Conservation (phyloP, 768 basidiomycete genomes). For the Boletus coccyginus region DNA sequence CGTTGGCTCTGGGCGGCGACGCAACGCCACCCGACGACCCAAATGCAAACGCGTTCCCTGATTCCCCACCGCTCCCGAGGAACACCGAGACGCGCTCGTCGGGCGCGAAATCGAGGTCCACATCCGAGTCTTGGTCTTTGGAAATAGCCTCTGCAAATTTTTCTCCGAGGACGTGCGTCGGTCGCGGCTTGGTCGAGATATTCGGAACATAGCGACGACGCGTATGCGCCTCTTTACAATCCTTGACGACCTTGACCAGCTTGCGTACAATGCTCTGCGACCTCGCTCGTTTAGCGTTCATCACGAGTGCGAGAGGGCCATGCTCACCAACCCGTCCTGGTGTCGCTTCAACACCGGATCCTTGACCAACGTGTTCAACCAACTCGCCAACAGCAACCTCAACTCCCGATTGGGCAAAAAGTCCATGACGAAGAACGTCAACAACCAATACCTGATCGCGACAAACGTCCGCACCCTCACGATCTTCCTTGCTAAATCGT, state of each 20-base stretch:
- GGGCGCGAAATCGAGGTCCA: slow-evolving; percentile 74
- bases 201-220: slow-evolving; percentile 33
- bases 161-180: slow-evolving; percentile 53
- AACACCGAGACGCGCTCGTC: slow-evolving; percentile 45
- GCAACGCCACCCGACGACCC: slow-evolving; percentile 21
- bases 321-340: slow-evolving; percentile 70
- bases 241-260: slow-evolving; percentile 79
- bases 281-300: slow-evolving; percentile 4
- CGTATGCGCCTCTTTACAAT: slow-evolving; percentile 70
- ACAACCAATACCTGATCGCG: slow-evolving; percentile 85
- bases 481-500: slow-evolving; percentile 70
- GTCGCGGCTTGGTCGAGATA: slow-evolving; percentile 32
- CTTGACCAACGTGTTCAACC: slow-evolving; percentile 74
- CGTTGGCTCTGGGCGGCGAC: slow-evolving; percentile 40
- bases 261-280: slow-evolving; percentile 74
- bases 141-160: slow-evolving; percentile 60
- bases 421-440: slow-evolving; percentile 88
- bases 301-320: background rate
- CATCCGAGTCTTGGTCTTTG: slow-evolving; percentile 55
- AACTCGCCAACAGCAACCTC: slow-evolving; percentile 66
- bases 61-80: slow-evolving; percentile 34
- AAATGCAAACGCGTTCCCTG: slow-evolving; percentile 45
- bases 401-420: slow-evolving; percentile 81
- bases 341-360: slow-evolving; percentile 70
- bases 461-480: slow-evolving; percentile 89